These are phyloP conservation scores for Angophora floribunda DNA, from an alignment of 345 rosid genomes.

Conservation along the genomic window DNA sequence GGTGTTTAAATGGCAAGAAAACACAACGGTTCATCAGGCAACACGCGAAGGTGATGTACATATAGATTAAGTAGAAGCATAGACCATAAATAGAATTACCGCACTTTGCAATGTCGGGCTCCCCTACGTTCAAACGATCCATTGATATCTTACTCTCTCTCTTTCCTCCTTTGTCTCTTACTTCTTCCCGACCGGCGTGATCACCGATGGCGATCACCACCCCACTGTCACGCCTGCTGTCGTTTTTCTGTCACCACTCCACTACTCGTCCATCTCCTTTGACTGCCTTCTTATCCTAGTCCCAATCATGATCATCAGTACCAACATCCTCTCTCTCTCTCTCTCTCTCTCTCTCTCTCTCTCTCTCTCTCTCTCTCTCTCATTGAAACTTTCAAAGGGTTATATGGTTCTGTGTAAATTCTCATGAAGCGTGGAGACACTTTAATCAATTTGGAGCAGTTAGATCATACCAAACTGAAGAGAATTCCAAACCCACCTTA, in stretches of 20 bases:
- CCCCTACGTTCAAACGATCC: background rate
- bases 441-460: background rate
- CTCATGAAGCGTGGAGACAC: background rate
- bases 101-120: background rate
- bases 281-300: background rate
- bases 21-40: background rate
- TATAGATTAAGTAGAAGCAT: background rate
- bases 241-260: background rate
- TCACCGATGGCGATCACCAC: background rate
- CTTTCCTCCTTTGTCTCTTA: background rate
- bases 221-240: background rate
- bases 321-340: background rate
- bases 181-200: background rate
- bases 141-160: background rate
- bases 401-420: background rate
- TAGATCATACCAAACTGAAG: background rate
- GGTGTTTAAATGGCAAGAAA: background rate
- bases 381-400: background rate
- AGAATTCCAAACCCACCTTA: background rate
- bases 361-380: too few relatives aligned
- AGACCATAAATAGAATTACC: background rate
- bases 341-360: too few relatives aligned
- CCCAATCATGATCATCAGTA: background rate
- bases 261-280: background rate
- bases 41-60: background rate